A percentile compares a stretch with the other conserved stretches of the same genome.
Evolutionary conservation across 495 filamentous ascomycete species (phyloP).

Genomic region (Parathielavia hyrcaniae): DNA sequence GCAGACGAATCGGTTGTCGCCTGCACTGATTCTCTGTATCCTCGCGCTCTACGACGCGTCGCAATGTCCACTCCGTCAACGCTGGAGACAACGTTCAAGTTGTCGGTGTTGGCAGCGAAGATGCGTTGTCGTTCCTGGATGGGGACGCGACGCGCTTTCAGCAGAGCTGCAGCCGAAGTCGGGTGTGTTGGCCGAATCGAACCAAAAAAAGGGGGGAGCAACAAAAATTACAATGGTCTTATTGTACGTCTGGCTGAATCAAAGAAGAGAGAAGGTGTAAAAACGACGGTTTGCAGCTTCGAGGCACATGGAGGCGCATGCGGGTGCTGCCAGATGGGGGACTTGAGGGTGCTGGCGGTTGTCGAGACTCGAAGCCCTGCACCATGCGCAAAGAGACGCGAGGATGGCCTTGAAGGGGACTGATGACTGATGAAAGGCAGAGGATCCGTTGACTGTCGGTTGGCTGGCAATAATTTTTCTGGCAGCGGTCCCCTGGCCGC

Average conservation of each 20-base stretch:
- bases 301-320: conserved; percentile 30
- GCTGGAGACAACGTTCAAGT: background rate
- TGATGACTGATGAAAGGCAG: conserved; percentile 3
- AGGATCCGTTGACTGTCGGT: conserved; percentile 20
- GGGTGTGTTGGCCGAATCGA: conserved; percentile 19
- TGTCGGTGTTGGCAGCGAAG: background rate
- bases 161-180: conserved; percentile 15
- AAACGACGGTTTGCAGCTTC: conserved; percentile 18
- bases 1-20: conserved; percentile 50
- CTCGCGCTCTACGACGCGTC: conserved; percentile 25
- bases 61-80: conserved; percentile 20
- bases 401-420: conserved; percentile 22
- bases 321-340: conserved; percentile 15
- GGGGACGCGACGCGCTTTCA: conserved; percentile 39
- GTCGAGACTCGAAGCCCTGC: conserved; percentile 24
- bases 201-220: conserved; percentile 20
- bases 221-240: conserved; percentile 27
- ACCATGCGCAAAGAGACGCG: conserved; percentile 27
- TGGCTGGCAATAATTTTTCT: conserved; percentile 18
- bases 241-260: conserved; percentile 19
- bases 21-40: conserved; percentile 46
- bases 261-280: conserved; percentile 36
- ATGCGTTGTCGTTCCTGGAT: conserved; percentile 16
- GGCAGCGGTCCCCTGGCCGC: conserved; percentile 26
- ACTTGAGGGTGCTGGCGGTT: conserved; percentile 11